Percentiles rank a stretch among this genome's conserved stretches.
Evolutionary conservation across 2,329 filamentous ascomycete genomes (phyloP).

Genomic region (Paecilomyces niveus): DNA sequence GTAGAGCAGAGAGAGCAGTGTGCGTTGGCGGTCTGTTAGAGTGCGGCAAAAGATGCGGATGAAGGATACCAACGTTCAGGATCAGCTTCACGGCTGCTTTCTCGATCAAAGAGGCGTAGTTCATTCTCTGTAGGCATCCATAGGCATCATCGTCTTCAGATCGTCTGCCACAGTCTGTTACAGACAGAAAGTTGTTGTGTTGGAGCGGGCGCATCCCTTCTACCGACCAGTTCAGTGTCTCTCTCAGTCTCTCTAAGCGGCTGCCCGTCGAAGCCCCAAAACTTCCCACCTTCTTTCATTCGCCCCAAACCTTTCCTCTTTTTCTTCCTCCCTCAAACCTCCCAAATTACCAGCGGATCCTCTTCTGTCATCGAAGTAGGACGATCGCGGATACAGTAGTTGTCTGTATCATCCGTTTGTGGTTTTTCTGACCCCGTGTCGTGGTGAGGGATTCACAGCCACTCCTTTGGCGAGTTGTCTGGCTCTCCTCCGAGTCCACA

Average conservation of each 20-base stretch:
- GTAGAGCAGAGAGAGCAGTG: neutral
- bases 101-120: too few relatives aligned
- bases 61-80: too few relatives aligned
- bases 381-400: constrained; percentile 14
- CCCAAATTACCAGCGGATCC: constrained; percentile 9
- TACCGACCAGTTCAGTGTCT: neutral
- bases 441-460: constrained; percentile 7
- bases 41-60: too few relatives aligned
- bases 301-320: neutral
- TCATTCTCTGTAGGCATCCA: too few relatives aligned
- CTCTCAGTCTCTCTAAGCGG: neutral
- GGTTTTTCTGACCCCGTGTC: constrained; percentile 1
- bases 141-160: neutral
- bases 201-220: neutral
- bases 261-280: neutral
- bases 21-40: neutral
- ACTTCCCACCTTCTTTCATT: neutral
- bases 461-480: constrained; percentile 4
- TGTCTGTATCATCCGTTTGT: constrained; percentile 10
- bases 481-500: neutral
- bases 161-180: neutral
- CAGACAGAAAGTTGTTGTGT: too few relatives aligned
- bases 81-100: too few relatives aligned
- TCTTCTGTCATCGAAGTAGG: constrained; percentile 12
- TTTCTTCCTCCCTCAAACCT: neutral